These are phyloP conservation scores for Penicillium sp. DNA, from an alignment of 2,329 filamentous ascomycete species.

Conservation along the genomic window DNA sequence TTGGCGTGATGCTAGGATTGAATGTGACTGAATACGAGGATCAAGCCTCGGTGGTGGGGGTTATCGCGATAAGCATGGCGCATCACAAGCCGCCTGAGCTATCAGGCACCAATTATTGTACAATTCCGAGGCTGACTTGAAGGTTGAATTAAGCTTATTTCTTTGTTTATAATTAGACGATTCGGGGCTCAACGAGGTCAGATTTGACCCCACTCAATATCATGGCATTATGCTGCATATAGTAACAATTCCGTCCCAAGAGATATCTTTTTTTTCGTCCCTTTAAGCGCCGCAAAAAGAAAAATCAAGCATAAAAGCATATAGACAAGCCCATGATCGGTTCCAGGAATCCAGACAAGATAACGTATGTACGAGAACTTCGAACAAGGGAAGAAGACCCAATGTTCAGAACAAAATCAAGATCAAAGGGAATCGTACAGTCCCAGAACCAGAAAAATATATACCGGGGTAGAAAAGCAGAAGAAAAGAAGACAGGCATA, in stretches of 20 bases:
- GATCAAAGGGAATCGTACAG: slow-evolving; percentile 21
- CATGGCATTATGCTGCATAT: slow-evolving; percentile 25
- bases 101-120: not conserved
- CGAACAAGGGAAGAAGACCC: not conserved
- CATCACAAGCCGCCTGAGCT: not conserved
- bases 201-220: slow-evolving; percentile 12
- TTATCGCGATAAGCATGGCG: slow-evolving; percentile 12
- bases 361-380: slow-evolving; percentile 18
- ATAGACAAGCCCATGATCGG: slow-evolving; percentile 14
- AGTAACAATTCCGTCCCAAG: slow-evolving; percentile 19
- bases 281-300: slow-evolving; percentile 23
- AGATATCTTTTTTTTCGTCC: slow-evolving; percentile 26
- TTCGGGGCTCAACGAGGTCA: not conserved
- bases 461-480: slow-evolving; percentile 12
- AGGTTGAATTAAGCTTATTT: slow-evolving; percentile 6
- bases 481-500: slow-evolving; percentile 14
- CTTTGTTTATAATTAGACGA: not conserved
- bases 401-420: not conserved
- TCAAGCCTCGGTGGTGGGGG: slow-evolving; percentile 10
- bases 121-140: not conserved
- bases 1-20: not conserved
- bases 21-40: not conserved
- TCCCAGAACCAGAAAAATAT: slow-evolving; percentile 20
- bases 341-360: slow-evolving; percentile 6
- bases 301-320: slow-evolving; percentile 13